Conservation (phyloP, 768 basidiomycete species). For the Naganishia vishniacii region DNA sequence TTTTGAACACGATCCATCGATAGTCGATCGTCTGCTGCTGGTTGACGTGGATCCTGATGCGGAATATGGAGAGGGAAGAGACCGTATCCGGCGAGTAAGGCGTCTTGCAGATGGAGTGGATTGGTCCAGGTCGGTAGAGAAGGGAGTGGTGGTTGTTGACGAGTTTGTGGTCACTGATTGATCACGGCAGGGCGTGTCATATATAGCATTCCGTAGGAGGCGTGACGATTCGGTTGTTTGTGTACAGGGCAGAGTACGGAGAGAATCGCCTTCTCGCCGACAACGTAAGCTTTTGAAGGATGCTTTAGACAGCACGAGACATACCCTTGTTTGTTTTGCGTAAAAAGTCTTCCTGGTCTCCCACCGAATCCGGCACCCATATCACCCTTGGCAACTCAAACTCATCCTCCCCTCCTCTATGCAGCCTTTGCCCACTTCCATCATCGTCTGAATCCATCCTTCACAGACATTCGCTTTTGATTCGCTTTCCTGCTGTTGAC, state of each 20-base stretch:
- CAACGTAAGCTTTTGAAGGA: no score
- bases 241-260: conserved; percentile 4
- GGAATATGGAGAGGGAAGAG: conserved; percentile 11
- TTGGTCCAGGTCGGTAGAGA: not conserved
- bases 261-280: not conserved
- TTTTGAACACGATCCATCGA: no score
- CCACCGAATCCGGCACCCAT: conserved; percentile 12
- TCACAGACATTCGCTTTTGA: no score
- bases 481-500: no score
- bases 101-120: conserved; percentile 14
- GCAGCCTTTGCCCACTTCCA: conserved; percentile 3
- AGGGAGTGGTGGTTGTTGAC: not conserved
- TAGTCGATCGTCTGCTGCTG: conserved; percentile 12
- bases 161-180: not conserved
- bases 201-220: not conserved
- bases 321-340: not conserved
- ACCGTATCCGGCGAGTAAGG: conserved; percentile 1
- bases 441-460: conserved; percentile 9
- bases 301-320: no score
- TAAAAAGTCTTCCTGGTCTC: conserved; percentile 10
- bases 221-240: conserved; percentile 13
- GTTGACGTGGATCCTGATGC: conserved; percentile 1
- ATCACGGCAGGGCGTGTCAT: not conserved
- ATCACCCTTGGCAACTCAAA: conserved; percentile 17
- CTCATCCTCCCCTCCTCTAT: not conserved